Evolutionary conservation across 345 rosid species (phyloP).

Genomic region (Hibiscus trionum): DNA sequence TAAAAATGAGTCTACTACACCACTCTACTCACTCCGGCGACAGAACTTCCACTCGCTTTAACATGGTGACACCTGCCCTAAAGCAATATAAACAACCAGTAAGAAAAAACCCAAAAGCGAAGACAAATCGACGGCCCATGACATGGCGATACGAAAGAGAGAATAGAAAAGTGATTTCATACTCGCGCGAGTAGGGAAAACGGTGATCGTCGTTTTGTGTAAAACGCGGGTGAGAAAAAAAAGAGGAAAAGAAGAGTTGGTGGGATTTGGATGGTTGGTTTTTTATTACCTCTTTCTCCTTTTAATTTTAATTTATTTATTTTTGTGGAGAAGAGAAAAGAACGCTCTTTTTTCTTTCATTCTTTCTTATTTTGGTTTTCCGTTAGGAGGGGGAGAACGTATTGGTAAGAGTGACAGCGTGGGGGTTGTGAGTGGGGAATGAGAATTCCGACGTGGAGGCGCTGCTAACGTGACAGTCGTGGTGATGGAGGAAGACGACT

Average conservation of each 20-base stretch:
- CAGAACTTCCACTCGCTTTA: background rate
- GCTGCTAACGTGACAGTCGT: constrained; percentile 24
- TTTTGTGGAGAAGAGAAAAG: constrained; percentile 61
- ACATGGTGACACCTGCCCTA: background rate
- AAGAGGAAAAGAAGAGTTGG: background rate
- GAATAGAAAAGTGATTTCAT: no score
- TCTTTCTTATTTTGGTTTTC: constrained; percentile 12
- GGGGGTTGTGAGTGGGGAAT: constrained; percentile 6
- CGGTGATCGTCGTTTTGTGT: background rate
- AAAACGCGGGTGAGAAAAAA: constrained; percentile 2
- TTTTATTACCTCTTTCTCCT: background rate
- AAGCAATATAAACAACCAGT: background rate
- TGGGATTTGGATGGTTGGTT: background rate
- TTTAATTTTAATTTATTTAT: background rate
- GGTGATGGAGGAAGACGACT: constrained; percentile 38
- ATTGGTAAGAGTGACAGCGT: constrained; percentile 10
- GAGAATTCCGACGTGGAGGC: constrained; percentile 19
- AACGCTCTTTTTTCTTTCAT: constrained; percentile 20
- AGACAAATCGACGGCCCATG: no score
- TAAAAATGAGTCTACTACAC: background rate
- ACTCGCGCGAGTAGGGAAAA: background rate
- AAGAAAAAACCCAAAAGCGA: background rate
- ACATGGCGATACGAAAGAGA: no score
- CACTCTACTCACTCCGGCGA: background rate
- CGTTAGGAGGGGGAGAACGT: background rate